These are phyloP conservation scores for Knufia petricola DNA, from an alignment of 2,329 filamentous ascomycete genomes.

Conservation along the genomic window DNA sequence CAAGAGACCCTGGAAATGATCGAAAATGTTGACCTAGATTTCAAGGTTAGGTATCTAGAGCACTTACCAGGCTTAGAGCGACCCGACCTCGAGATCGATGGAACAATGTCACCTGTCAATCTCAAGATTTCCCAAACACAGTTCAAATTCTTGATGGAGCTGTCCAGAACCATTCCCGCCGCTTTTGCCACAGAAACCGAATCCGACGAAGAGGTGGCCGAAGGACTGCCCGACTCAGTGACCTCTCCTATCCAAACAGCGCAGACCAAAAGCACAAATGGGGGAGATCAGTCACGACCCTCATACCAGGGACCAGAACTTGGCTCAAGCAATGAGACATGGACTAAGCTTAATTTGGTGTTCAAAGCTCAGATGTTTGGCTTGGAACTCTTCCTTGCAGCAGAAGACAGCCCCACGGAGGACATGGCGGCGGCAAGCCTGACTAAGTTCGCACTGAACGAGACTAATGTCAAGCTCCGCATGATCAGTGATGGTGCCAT, in stretches of 20 bases:
- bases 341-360: slow-evolving; percentile 87
- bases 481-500: slow-evolving; percentile 88
- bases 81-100: slow-evolving; percentile 85
- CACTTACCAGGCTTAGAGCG: slow-evolving; percentile 67
- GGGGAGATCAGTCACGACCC: slow-evolving; percentile 30
- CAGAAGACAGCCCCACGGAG: slow-evolving; percentile 66
- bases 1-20: slow-evolving; percentile 91
- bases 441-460: slow-evolving; percentile 87
- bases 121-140: slow-evolving; percentile 83
- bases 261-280: slow-evolving; percentile 39
- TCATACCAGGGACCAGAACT: slow-evolving; percentile 61
- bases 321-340: slow-evolving; percentile 57
- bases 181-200: slow-evolving; percentile 71
- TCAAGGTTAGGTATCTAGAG: slow-evolving; percentile 84
- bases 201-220: slow-evolving; percentile 61
- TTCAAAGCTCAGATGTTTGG: slow-evolving; percentile 85
- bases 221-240: slow-evolving; percentile 56
- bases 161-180: slow-evolving; percentile 77
- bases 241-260: slow-evolving; percentile 39
- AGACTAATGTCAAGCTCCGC: slow-evolving; percentile 80
- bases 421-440: slow-evolving; percentile 70
- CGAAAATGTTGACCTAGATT: slow-evolving; percentile 88
- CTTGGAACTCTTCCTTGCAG: slow-evolving; percentile 72
- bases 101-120: slow-evolving; percentile 87
- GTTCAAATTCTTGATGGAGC: slow-evolving; percentile 75